Base-by-base conservation (phyloP, 2,329 filamentous ascomycete species). In the Lasiodiplodia theobromae region DNA sequence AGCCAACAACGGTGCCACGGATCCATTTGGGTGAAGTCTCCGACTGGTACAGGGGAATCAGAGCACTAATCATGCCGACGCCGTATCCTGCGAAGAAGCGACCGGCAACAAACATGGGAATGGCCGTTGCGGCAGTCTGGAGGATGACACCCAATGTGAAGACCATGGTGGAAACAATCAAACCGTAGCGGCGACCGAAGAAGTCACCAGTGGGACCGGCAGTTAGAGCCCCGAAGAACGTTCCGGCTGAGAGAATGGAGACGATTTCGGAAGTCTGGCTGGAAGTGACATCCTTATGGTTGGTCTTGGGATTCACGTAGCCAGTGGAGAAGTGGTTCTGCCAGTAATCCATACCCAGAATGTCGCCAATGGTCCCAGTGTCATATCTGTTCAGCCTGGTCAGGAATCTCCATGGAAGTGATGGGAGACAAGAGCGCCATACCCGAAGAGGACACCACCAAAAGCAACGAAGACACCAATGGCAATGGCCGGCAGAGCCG, bases 221-320 rank as follows among this genome's bases (percentile, higher is more conserved):
- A 16, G 90, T 80, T 31, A 96, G 83, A 40, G 93, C 86, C 66
- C 93, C 93, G 68, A 93, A 82, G 73, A 92, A 89, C 31, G 92
- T 96, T 62, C 93, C 93, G 47, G 90, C 91, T 70, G 92, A 96
- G 44, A 97, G 86, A 71, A 96, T 95, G 18, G 92, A 91, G 63
- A 96, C 92, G 68, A 94, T 91, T 71, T 91, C 83, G 31, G 92
- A 91, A 31, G 88, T 88, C 78, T 95, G 86, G 3, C 65, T 64
- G n/a, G 78, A 74, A 16, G 75, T 77, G 63, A 80, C 72, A 69
- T 78, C 77, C 3, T 57, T 70, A 5, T 70, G 23, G 53, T 60
- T 81, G 79, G 69, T 91, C 23, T 68, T 77, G 71, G 71, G 77
- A 69, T 77, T 77, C 65, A 60, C 58, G 65, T 75, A 77, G 23